A percentile compares a stretch with the other conserved stretches of the same genome.
Conservation (phyloP, 2,329 filamentous ascomycete species). For the Aspergillus hortae region DNA sequence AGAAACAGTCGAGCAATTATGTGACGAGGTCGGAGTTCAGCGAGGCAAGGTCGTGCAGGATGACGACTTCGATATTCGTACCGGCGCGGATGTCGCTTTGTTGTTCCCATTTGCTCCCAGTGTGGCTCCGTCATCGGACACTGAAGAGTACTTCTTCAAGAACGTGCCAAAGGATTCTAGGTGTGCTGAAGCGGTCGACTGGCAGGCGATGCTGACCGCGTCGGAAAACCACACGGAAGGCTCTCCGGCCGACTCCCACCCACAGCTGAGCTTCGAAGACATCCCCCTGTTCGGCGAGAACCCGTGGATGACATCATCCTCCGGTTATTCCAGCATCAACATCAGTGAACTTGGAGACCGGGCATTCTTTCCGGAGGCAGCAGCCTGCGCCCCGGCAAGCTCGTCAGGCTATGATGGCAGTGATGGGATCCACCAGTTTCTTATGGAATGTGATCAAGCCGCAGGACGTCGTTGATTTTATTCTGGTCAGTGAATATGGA, state of each 20-base stretch:
- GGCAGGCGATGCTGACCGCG: conserved; percentile 55
- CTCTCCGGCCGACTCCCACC: conserved; percentile 23
- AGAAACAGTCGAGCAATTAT: conserved; percentile 75
- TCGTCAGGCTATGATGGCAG: conserved; percentile 58
- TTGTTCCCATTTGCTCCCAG: conserved; percentile 82
- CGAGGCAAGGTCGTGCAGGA: conserved; percentile 79
- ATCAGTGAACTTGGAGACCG: conserved; percentile 49
- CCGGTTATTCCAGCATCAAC: conserved; percentile 57
- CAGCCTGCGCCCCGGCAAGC: conserved; percentile 26
- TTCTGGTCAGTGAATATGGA: conserved; percentile 2
- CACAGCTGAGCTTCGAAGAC: conserved; percentile 39
- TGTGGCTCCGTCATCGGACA: conserved; percentile 43
- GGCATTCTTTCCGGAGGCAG: conserved; percentile 36
- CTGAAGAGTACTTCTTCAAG: conserved; percentile 42
- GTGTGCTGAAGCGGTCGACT: conserved; percentile 47
- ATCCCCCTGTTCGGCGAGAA: conserved; percentile 46
- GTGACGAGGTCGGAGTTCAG: conserved; percentile 79
- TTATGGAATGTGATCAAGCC: conserved; percentile 60
- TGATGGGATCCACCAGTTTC: conserved; percentile 64
- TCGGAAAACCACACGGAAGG: conserved; percentile 24
- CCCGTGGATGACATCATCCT: conserved; percentile 53
- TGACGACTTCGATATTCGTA: conserved; percentile 64
- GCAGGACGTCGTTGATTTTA: conserved; percentile 16
- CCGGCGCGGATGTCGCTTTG: conserved; percentile 70
- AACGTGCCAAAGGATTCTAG: conserved; percentile 30